A percentile compares a stretch with the other conserved stretches of the same genome.
Conservation (phyloP, 2,329 filamentous ascomycete species). For the Diaporthe aspalathi region DNA sequence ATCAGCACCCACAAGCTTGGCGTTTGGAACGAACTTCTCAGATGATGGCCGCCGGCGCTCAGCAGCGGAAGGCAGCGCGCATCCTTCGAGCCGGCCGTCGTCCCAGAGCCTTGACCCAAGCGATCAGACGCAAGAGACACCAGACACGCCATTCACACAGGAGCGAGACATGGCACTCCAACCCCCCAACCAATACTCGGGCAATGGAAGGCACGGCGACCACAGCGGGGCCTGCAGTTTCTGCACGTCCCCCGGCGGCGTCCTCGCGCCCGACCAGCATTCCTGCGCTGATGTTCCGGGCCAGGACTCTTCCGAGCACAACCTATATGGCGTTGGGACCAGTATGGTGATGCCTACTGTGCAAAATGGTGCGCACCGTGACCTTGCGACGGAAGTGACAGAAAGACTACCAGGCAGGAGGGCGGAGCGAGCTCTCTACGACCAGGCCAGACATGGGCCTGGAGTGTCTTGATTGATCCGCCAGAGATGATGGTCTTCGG, state of each 20-base stretch:
- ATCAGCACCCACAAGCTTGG: too few relatives aligned
- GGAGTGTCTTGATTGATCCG: neutral
- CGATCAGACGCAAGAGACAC: neutral
- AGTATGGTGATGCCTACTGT: too few relatives aligned
- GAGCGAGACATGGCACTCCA: neutral
- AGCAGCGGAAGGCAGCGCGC: neutral
- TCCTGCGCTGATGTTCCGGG: neutral
- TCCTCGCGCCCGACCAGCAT: neutral
- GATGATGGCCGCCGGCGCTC: neutral
- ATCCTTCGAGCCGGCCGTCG: neutral
- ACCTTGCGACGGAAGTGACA: too few relatives aligned
- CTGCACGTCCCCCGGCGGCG: neutral
- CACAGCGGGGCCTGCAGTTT: neutral
- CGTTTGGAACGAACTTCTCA: neutral
- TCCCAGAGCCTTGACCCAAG: neutral
- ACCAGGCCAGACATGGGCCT: neutral
- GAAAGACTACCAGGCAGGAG: too few relatives aligned
- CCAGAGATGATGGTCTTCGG: neutral
- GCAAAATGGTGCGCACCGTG: too few relatives aligned
- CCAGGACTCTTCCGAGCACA: neutral
- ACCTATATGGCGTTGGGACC: neutral
- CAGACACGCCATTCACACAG: neutral
- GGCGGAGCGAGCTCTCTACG: too few relatives aligned
- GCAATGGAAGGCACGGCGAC: neutral
- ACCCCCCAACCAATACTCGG: neutral